These are phyloP conservation scores for Chlamydomonas incerta DNA, from an alignment of 139 green algal species.

Conservation along the genomic window DNA sequence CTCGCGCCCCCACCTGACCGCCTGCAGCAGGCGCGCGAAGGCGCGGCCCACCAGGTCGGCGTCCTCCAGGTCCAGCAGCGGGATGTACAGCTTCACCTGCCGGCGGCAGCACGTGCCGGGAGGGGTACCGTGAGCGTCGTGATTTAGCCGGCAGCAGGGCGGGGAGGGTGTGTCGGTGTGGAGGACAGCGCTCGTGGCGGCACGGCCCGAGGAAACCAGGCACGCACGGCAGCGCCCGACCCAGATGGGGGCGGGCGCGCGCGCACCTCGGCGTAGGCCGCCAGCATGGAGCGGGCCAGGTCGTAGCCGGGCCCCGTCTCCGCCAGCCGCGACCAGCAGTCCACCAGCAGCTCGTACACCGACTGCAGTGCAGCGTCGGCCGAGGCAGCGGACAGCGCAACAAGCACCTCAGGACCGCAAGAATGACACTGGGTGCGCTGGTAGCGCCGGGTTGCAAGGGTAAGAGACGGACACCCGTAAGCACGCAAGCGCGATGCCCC, in stretches of 20 bases:
- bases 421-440: no score
- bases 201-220: neutral
- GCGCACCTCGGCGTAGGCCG: conserved; percentile 20
- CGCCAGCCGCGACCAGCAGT: conserved; percentile 61
- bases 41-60: conserved; percentile 58
- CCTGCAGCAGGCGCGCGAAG: conserved; percentile 62
- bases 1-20: conserved; percentile 70
- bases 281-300: conserved; percentile 64
- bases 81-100: conserved; percentile 70
- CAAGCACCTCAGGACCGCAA: no score
- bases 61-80: conserved; percentile 71
- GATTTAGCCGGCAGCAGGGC: no score
- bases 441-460: no score
- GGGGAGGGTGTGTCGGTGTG: no score
- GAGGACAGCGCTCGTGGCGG: no score
- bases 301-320: conserved; percentile 64
- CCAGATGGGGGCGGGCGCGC: neutral
- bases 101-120: no score
- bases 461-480: no score
- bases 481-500: no score
- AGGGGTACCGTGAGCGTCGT: no score
- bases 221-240: neutral
- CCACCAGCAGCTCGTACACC: conserved; percentile 68
- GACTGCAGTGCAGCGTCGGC: conserved; percentile 61
- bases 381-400: no score